Base-by-base conservation (phyloP, 1,139 yeast genomes). In the Saccharomyces hybrid region DNA sequence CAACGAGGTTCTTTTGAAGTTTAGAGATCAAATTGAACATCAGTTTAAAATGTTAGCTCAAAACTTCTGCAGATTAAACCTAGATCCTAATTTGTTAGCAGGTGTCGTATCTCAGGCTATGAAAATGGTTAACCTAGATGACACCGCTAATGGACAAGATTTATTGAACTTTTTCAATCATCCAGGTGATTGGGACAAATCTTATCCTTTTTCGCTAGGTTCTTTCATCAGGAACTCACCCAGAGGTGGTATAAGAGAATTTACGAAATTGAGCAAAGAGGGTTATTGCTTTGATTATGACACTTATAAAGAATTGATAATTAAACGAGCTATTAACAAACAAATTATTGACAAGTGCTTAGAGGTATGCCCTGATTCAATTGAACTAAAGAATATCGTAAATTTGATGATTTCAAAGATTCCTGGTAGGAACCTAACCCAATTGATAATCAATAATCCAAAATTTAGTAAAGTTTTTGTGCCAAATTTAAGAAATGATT, bases 1-100 rank as follows among this genome's bases (percentile, higher is more conserved):
- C n/a, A 67, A 69, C 1, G 78, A 77, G 16, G 48, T 53, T 34
- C 65, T 79, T 5, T 46, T 58, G 2, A 63, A 68, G 1, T 70
- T 73, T 52, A 71, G 69, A 52, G 56, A 52, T 6, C 59, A 63
- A 8, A 52, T 72, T 29, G 60, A 67, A 2, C 56, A 58, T 27
- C 63, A 61, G 53, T 69, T 62, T 55, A 55, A 54, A 25, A 55
- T 54, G 26, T 52, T 65, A 19, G 58, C 60, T 9, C 57, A 56
- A 5, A 66, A 64, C 44, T 69, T 61, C 51, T 62, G 56, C 42
- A 60, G 62, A 41, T 52, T 63, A 29, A 63, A 61, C 49, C 42
- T 65, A 46, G 59, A 68, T 58, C 62, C 70, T 48, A 57, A 55
- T 42, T 50, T 56, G 47, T 54, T 64, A 5, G 58, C 65, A 5